Base-by-base conservation (phyloP, 1,284 basidiomycete species). In the Naganishia liquefaciens region DNA sequence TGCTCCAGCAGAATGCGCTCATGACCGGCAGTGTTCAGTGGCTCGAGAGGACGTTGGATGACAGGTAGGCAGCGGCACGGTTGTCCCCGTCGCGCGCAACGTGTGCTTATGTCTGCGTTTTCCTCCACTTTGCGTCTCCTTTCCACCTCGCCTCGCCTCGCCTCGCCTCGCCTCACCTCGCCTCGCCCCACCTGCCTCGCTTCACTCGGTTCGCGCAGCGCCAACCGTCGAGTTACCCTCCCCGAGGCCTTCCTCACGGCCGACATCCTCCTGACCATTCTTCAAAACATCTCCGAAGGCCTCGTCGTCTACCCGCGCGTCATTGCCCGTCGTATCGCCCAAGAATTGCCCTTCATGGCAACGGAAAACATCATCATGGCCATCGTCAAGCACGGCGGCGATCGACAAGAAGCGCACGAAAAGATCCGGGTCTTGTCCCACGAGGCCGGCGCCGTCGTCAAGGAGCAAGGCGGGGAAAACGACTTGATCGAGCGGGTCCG, bases 361-460 rank as follows among this genome's bases (percentile, higher is more conserved):
- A 94, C 93, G 3, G 93, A 97, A 80, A 99, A 99, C 80, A 85
- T 99, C 79, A 99, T 99, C 82, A 99, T 99, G 96, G 93, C 93
- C 13, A 88, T 99, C 68, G 96, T 99, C 66, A 95, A 95, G 80
- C 78, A 79, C 62, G 94, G 94, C 46, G 96, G 94, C 1, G 95
- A 99, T 78, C 84, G 96, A 44, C 96, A 99, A 80, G 90, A 91
- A 78, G 93, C 93, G 43, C 95, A 99, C 79, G 96, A 98, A 81
- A 89, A 91, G 80, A 95, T 98, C 75, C 82, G 95, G 66, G 94
- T 97, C 58, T 72, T 98, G n/a, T 96, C 93, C 15, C 95, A 99
- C 79, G 88, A 98, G 79, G 96, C 96, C 0, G 94, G 87, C 0
- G 84, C 89, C 66, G 92, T 95, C 74, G 95, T 99, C 69, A 99